Conservation (phyloP, 2,329 filamentous ascomycete species). For the Pseudopithomyces maydicus region DNA sequence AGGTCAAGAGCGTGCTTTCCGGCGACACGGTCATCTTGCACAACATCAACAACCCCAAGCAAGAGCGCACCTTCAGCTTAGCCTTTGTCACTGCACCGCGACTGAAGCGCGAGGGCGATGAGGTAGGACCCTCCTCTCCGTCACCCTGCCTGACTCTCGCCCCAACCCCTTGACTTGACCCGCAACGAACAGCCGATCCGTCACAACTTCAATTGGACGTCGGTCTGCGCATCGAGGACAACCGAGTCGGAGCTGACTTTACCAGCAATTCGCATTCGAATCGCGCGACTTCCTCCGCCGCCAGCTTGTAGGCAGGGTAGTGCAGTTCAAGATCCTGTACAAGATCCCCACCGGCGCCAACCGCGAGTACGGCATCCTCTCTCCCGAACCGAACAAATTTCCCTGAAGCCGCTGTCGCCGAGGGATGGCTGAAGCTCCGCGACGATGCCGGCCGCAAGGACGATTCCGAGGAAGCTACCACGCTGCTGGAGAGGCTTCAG, state of each 20-base stretch:
- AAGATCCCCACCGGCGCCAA: constrained; percentile 77
- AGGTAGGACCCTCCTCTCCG: constrained; percentile 54
- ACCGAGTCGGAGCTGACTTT: background rate
- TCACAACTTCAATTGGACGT: background rate
- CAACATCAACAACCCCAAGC: constrained; percentile 77
- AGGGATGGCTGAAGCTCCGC: constrained; percentile 90
- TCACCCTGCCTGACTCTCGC: background rate
- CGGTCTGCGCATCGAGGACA: background rate
- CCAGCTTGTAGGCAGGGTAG: constrained; percentile 80
- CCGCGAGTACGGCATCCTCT: constrained; percentile 85
- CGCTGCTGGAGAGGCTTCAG: constrained; percentile 78
- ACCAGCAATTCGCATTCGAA: constrained; percentile 79
- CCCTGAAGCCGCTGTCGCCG: constrained; percentile 81
- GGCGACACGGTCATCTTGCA: constrained; percentile 89
- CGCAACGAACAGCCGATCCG: too few species aligned
- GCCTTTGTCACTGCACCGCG: constrained; percentile 92
- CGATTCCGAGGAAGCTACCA: constrained; percentile 73
- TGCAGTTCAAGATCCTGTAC: constrained; percentile 86
- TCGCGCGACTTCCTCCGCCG: constrained; percentile 91
- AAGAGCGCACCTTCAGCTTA: constrained; percentile 86
- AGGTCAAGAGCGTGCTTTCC: constrained; percentile 90
- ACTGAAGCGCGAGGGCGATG: constrained; percentile 85
- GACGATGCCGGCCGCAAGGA: constrained; percentile 94
- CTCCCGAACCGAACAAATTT: constrained; percentile 70
- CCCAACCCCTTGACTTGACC: background rate